These are phyloP conservation scores for Cladophialophora exuberans DNA, from an alignment of 2,329 filamentous ascomycete species.

Conservation along the genomic window DNA sequence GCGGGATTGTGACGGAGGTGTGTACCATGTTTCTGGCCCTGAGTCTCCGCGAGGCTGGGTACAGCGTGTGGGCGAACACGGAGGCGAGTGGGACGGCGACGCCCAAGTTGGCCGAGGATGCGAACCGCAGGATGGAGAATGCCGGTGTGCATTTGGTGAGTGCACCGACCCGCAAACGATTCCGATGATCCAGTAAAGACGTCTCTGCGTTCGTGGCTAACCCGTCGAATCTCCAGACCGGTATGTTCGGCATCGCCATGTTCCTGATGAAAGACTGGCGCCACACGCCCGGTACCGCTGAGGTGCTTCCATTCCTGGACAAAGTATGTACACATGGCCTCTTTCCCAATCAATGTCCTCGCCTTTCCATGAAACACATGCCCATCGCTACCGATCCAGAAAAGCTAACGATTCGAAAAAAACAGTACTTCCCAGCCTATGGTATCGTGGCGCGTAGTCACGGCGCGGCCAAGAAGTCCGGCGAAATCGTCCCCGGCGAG, in stretches of 20 bases:
- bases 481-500: conserved; percentile 62
- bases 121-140: conserved; percentile 24
- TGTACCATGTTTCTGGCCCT: conserved; percentile 71
- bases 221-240: conserved; percentile 18
- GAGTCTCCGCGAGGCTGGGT: conserved; percentile 71
- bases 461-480: conserved; percentile 62
- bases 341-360: not conserved
- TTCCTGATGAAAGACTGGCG: conserved; percentile 76
- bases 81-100: conserved; percentile 72
- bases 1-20: conserved; percentile 73
- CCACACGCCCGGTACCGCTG: conserved; percentile 54
- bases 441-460: conserved; percentile 66
- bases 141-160: conserved; percentile 54
- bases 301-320: conserved; percentile 67
- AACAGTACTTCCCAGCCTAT: conserved; percentile 64
- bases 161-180: not conserved
- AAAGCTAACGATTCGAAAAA: not conserved
- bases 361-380: not conserved
- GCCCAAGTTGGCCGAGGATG: conserved; percentile 57
- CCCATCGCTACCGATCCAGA: no score
- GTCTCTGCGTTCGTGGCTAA: not conserved
- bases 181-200: not conserved
- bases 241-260: conserved; percentile 65
- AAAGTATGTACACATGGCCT: conserved; percentile 35
- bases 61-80: conserved; percentile 73